phyloP scores from a whole-genome alignment of 306 rosid species.

The Trifolium subterraneum region DNA sequence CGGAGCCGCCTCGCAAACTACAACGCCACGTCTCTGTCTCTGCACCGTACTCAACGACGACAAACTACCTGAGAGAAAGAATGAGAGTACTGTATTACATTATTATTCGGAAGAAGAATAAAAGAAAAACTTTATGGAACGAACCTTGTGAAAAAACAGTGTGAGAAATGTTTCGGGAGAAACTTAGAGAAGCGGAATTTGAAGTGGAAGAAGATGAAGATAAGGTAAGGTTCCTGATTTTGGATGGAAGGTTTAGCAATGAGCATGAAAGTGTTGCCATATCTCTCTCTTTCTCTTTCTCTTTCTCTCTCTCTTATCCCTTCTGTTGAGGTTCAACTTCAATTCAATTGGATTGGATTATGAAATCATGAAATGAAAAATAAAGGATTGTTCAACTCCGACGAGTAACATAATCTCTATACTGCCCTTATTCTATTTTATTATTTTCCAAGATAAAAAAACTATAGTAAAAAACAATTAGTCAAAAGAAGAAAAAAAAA shows the following conservation, averaged over 20 bases:
- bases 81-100: background rate
- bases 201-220: slow-evolving; percentile 48
- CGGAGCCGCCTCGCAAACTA: slow-evolving; percentile 79
- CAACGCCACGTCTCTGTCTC: slow-evolving; percentile 57
- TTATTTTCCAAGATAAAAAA: too few relatives aligned
- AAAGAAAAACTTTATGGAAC: background rate
- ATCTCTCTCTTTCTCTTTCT: slow-evolving; percentile 1
- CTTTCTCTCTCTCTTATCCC: slow-evolving; percentile 9
- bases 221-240: slow-evolving; percentile 62
- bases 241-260: slow-evolving; percentile 71
- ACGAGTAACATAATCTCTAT: background rate
- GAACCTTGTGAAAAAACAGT: slow-evolving; percentile 57
- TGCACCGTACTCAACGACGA: slow-evolving; percentile 48
- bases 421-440: background rate
- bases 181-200: slow-evolving; percentile 58
- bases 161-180: slow-evolving; percentile 63
- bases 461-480: too few relatives aligned
- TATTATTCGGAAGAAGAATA: background rate
- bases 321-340: background rate
- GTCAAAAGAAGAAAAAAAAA: too few relatives aligned
- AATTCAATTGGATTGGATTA: background rate
- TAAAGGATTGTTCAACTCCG: background rate
- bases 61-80: slow-evolving; percentile 57
- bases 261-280: slow-evolving; percentile 74
- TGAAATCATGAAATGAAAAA: background rate